Percentiles rank a stretch among this genome's conserved stretches.
These are phyloP conservation scores for Phylloporus sp. DNA, from an alignment of 768 basidiomycete species.

Conservation along the genomic window DNA sequence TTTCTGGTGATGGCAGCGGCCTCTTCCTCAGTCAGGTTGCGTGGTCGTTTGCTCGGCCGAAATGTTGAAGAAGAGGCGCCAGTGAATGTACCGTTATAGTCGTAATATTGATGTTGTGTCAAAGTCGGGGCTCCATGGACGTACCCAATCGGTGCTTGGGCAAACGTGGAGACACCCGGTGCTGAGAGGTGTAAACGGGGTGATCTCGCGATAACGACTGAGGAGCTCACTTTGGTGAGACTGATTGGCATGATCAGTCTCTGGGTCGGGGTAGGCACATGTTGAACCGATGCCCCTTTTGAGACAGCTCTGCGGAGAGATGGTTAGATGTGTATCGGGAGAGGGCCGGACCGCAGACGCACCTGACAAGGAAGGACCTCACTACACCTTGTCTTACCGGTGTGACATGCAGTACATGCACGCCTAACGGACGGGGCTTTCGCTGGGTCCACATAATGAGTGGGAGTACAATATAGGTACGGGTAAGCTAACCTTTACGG, in stretches of 20 bases:
- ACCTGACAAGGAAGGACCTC: conserved; percentile 83
- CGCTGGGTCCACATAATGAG: conserved; percentile 39
- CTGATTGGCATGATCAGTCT: conserved; percentile 45
- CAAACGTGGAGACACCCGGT: conserved; percentile 35
- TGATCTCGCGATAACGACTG: conserved; percentile 1
- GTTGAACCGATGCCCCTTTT: conserved; percentile 70
- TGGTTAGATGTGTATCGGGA: conserved; percentile 3
- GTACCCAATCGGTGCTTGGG: conserved; percentile 38
- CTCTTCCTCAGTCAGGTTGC: conserved; percentile 79
- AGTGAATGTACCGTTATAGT: conserved; percentile 67
- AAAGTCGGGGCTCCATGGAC: conserved; percentile 42
- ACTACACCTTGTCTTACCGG: conserved; percentile 80
- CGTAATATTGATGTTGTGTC: conserved; percentile 66
- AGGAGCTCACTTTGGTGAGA: conserved; percentile 25
- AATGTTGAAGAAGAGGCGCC: conserved; percentile 72
- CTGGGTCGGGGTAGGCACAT: conserved; percentile 79
- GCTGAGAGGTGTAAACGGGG: conserved; percentile 19
- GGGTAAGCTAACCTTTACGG: conserved; percentile 57
- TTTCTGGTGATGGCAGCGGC: conserved; percentile 80
- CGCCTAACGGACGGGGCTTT: conserved; percentile 80
- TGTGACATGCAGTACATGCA: conserved; percentile 77
- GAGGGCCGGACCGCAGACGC: conserved; percentile 11
- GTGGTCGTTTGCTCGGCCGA: conserved; percentile 75
- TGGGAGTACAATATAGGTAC: conserved; percentile 8
- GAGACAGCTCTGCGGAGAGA: conserved; percentile 60